Evolutionary conservation across 1,284 basidiomycete species (phyloP).

Genomic region (Porogramme epimiltina): DNA sequence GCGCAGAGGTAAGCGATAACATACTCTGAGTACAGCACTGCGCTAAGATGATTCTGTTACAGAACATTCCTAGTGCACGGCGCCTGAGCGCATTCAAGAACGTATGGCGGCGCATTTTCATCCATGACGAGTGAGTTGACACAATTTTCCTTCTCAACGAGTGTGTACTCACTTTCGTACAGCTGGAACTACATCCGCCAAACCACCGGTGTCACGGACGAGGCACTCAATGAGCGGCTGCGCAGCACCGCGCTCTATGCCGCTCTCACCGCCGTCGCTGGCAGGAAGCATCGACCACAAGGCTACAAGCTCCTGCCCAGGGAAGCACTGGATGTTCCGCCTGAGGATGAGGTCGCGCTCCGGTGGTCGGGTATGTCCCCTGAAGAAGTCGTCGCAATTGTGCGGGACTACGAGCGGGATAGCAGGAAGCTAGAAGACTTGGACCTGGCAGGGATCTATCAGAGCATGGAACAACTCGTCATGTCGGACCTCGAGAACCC

Average conservation of each 20-base stretch:
- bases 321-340: slow-evolving; percentile 56
- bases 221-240: slow-evolving; percentile 67
- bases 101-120: slow-evolving; percentile 86
- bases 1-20: slow-evolving; percentile 47
- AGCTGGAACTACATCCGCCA: slow-evolving; percentile 76
- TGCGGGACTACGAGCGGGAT: slow-evolving; percentile 61
- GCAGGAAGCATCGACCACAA: slow-evolving; percentile 42
- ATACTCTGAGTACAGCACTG: not conserved
- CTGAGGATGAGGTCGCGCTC: slow-evolving; percentile 57
- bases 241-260: slow-evolving; percentile 70
- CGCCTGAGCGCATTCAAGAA: slow-evolving; percentile 68
- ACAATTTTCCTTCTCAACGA: not conserved
- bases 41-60: not conserved
- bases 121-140: slow-evolving; percentile 81
- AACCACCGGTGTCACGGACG: slow-evolving; percentile 70
- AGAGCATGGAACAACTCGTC: slow-evolving; percentile 62
- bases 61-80: slow-evolving; percentile 74
- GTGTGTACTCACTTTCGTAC: not conserved
- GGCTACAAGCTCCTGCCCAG: slow-evolving; percentile 56
- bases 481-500: slow-evolving; percentile 20
- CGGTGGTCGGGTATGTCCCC: slow-evolving; percentile 70
- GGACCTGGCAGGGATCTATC: slow-evolving; percentile 59
- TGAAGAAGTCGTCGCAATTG: slow-evolving; percentile 60
- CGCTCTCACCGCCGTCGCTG: slow-evolving; percentile 54
- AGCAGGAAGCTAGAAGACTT: slow-evolving; percentile 55